Conservation (phyloP, 2,329 filamentous ascomycete species). For the Ophiostoma perfectum region DNA sequence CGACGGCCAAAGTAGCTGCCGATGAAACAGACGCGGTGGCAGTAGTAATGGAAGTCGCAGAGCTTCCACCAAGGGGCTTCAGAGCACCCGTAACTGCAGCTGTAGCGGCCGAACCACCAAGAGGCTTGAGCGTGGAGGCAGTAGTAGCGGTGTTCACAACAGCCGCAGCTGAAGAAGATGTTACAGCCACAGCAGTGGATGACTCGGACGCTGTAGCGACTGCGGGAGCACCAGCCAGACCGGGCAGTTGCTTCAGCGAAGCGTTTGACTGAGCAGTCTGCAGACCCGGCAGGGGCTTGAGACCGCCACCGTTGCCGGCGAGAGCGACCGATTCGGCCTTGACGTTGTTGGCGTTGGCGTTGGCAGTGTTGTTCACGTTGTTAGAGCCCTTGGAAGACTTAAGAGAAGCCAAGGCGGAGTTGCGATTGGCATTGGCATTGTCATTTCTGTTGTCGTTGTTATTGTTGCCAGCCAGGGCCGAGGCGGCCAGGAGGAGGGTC, state of each 20-base stretch:
- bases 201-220: neutral
- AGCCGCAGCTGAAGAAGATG: neutral
- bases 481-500: constrained; percentile 24
- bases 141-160: neutral
- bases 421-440: neutral
- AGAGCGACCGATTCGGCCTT: constrained; percentile 13
- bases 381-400: neutral
- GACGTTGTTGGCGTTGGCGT: constrained; percentile 1
- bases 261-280: constrained; percentile 12
- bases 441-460: constrained; percentile 3
- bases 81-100: constrained; percentile 6
- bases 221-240: constrained; percentile 19
- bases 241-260: constrained; percentile 24
- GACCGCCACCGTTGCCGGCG: constrained; percentile 16
- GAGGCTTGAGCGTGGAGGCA: neutral
- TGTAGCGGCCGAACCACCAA: neutral
- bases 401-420: too few relatives aligned
- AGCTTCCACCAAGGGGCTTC: constrained; percentile 22
- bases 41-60: constrained; percentile 13
- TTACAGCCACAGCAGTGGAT: neutral
- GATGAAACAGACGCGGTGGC: neutral
- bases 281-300: constrained; percentile 25
- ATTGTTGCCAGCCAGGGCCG: constrained; percentile 18
- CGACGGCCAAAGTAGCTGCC: neutral
- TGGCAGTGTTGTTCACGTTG: neutral